These are phyloP conservation scores for Albizia julibrissin DNA, from an alignment of 306 rosid species.

Conservation along the genomic window DNA sequence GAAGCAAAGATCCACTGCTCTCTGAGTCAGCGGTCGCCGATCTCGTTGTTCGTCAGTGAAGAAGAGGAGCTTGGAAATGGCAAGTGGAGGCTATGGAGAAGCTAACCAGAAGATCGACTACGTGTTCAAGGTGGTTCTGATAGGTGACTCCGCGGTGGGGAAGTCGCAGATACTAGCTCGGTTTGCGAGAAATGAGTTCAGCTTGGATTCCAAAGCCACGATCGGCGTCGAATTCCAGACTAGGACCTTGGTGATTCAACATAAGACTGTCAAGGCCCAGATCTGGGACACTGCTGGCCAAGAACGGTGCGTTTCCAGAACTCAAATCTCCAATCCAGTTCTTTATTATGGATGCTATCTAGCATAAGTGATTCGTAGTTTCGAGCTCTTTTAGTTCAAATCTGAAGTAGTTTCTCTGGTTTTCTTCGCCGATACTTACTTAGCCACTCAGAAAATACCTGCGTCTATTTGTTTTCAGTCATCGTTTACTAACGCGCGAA, in stretches of 20 bases:
- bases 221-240: slow-evolving; percentile 99
- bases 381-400: not conserved
- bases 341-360: not conserved
- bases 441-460: not conserved
- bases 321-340: not conserved
- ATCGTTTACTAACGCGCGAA: not conserved
- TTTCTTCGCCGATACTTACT: not conserved
- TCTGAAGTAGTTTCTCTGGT: not conserved
- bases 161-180: slow-evolving; percentile 94
- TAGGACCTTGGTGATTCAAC: slow-evolving; percentile 77
- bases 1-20: not conserved
- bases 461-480: slow-evolving; percentile 1
- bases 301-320: slow-evolving; percentile 62
- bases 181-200: slow-evolving; percentile 95
- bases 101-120: slow-evolving; percentile 89
- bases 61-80: slow-evolving; percentile 49
- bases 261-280: slow-evolving; percentile 98
- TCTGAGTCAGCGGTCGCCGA: not conserved
- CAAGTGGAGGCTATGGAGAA: slow-evolving; percentile 80
- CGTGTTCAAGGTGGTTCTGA: slow-evolving; percentile 94
- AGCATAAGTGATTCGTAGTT: not conserved
- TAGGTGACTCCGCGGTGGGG: slow-evolving; percentile 98
- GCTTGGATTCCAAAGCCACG: slow-evolving; percentile 93
- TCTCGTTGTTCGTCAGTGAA: not conserved
- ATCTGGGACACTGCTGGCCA: slow-evolving; percentile 99